A percentile compares a stretch with the other conserved stretches of the same genome.
phyloP scores from a whole-genome alignment of 176 grass and related monocot species.

The Ananas comosus region DNA sequence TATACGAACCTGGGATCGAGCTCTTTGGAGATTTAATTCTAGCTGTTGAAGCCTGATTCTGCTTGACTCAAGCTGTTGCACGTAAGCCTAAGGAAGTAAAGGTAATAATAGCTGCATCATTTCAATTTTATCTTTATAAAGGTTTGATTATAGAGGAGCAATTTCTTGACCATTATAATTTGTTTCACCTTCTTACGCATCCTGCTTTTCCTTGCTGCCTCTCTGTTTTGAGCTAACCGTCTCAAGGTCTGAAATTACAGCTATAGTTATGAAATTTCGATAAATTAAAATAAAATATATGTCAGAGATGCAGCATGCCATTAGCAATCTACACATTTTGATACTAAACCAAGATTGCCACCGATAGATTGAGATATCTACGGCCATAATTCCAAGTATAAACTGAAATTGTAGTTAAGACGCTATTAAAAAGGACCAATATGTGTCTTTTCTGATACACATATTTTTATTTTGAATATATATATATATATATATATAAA shows the following conservation, averaged over 20 bases:
- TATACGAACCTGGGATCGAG: slow-evolving; percentile 68
- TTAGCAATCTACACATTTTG: background rate
- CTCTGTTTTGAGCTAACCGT: slow-evolving; percentile 93
- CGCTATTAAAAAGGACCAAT: too few relatives aligned
- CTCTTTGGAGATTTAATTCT: slow-evolving; percentile 80
- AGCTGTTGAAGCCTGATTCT: slow-evolving; percentile 89
- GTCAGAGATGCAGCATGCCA: background rate
- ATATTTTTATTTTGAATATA: too few relatives aligned
- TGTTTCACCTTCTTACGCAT: slow-evolving; percentile 76
- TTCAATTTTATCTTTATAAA: background rate
- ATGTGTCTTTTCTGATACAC: too few relatives aligned
- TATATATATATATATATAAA: too few relatives aligned
- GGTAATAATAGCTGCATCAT: background rate
- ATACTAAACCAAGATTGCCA: too few relatives aligned
- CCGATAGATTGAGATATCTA: too few relatives aligned
- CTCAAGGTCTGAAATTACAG: slow-evolving; percentile 49
- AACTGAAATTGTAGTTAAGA: too few relatives aligned
- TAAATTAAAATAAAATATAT: slow-evolving; percentile 13
- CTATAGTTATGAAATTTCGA: background rate
- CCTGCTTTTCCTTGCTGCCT: slow-evolving; percentile 93
- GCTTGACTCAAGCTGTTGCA: slow-evolving; percentile 91
- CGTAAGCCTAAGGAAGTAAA: slow-evolving; percentile 54
- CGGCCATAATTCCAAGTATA: too few relatives aligned
- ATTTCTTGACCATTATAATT: background rate
- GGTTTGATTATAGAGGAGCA: background rate